phyloP scores from a whole-genome alignment of 2,329 filamentous ascomycete genomes.

The Colletotrichum horii region DNA sequence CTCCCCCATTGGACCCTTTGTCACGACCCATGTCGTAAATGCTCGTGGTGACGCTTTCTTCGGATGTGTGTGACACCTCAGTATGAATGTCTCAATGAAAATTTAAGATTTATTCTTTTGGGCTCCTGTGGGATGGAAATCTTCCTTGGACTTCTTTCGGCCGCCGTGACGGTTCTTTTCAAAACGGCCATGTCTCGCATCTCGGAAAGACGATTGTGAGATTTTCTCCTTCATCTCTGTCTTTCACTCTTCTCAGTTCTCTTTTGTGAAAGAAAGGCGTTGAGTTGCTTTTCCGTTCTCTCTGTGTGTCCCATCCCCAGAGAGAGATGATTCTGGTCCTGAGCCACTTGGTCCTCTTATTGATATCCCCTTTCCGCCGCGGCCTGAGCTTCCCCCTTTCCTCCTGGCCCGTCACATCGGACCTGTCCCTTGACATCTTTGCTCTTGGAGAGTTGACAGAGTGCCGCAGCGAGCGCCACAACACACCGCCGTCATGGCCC shows the following conservation, averaged over 20 bases:
- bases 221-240: background rate
- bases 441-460: background rate
- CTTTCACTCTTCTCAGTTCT: background rate
- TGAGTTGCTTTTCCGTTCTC: background rate
- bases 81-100: background rate
- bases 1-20: slow-evolving; percentile 1
- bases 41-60: background rate
- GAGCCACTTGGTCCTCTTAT: background rate
- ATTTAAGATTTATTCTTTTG: background rate
- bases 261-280: background rate
- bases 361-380: background rate
- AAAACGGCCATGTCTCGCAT: slow-evolving; percentile 17
- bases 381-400: background rate
- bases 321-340: background rate
- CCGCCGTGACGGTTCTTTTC: background rate
- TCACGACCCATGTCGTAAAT: background rate
- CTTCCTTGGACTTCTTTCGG: background rate
- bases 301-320: background rate
- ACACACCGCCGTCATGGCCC: slow-evolving; percentile 10
- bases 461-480: background rate
- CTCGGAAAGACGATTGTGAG: background rate
- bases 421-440: background rate
- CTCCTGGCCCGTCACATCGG: background rate
- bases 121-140: background rate
- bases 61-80: background rate